Evolutionary conservation across 345 rosid species (phyloP), one percentile per base, ranked within the genome.

Genomic region (Moricandia arvensis): DNA sequence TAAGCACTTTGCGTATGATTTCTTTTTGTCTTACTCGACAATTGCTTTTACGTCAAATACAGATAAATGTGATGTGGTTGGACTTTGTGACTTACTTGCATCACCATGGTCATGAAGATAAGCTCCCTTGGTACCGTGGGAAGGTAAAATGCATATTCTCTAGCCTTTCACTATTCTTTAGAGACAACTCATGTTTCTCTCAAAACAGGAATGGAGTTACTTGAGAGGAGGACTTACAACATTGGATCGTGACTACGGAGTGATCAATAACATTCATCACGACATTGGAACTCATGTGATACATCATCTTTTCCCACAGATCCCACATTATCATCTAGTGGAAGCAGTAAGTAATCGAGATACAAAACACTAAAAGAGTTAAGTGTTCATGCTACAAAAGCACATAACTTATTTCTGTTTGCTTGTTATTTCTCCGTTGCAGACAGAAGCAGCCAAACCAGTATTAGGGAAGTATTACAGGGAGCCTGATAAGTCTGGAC

Each of bases 231-330:
- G 98, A 49, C 91, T 93, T 4, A 93, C 97, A 30, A 93, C 97
- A 8, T 72, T 93, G 47, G 98, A 93, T 62, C 85, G 97, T 13
- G 97, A 93, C 70, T 93, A 91, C 43, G 98, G 98, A 68, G 61
- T 85, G 83, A 83, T 93, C 79, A 93, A 93, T 65, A 88, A 87
- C 86, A 86, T 93, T 80, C 98, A 93, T 82, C 98, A 93, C 57
- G 98, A 93, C 64, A 93, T 93, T 21, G 98, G 98, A 59, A 93
- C 98, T 24, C 98, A 93, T 82, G 98, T 93, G 63, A 80, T 93
- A 49, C 98, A 93, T 74, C 97, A 91, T 71, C 90, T 91, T 60
- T 93, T 93, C 86, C 98, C 98, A 8, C 98, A 93, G 77, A 93
- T 93, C 85, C 98, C 98, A 29, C 98, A 93, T 79, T 93, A 93